Evolutionary conservation across 345 rosid genomes (phyloP), one percentile per base, ranked within the genome.

Genomic region (Streptanthus diversifolius): DNA sequence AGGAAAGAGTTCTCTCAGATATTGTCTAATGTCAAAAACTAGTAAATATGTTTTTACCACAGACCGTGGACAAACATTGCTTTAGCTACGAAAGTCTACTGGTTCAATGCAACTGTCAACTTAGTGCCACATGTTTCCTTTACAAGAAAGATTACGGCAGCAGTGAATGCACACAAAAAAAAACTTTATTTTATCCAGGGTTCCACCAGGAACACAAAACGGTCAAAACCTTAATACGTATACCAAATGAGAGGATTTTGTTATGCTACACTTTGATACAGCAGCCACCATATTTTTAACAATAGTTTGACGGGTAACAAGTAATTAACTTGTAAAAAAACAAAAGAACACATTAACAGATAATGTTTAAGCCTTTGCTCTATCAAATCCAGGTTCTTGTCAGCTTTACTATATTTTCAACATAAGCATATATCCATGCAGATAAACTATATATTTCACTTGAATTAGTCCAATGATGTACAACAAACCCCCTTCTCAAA

Each of bases 11-110:
- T 45, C 40, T 45, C 52, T 17, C 32, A 47, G 41, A 66, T 56
- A 53, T 74, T 15, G 41, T 65, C 19, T 36, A 58, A 27, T 10
- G 53, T 36, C 78, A 47, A 37, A 55, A 45, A 45, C 14, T 2
- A 12, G 45, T 32, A 47, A 25, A 24, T 8, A 36, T 56, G 39
- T 41, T 63, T 35, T 63, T 35, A 53, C 18, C 44, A 43, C 14
- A 53, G 57, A 53, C 45, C 60, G 43, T 29, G 71, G 55, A 63
- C 45, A 43, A 55, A 43, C 57, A 64, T 63, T 54, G 56, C 77
- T 30, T 72, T 32, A 63, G 45, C 63, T 63, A 52, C 2, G 35
- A 63, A 19, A 25, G 63, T 30, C 63, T 19, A 51, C 53, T 68
- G 19, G 21, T 49, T 52, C 47, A 29, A 54, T 18, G 54, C 54